A percentile compares a stretch with the other conserved stretches of the same genome.
Conservation (phyloP, 768 basidiomycete species). For the Vararia minispora region DNA sequence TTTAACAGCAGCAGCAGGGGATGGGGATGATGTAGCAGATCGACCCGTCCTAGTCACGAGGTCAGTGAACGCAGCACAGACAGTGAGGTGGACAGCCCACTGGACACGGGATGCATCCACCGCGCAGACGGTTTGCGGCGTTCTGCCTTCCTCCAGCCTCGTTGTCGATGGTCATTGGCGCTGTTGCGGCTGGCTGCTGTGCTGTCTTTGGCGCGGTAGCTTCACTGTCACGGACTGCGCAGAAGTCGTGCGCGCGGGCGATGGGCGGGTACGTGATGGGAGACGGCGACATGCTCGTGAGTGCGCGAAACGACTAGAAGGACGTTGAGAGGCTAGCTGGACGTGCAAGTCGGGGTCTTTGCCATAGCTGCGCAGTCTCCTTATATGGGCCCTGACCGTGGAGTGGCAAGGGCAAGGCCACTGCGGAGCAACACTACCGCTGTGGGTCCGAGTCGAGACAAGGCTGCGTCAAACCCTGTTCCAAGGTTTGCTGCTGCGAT, state of each 20-base stretch:
- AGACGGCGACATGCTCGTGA: conserved; percentile 4
- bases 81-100: neutral
- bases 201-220: conserved; percentile 2
- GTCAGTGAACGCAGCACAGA: neutral
- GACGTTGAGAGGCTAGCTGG: too few relatives aligned
- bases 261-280: conserved; percentile 8
- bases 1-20: conserved; percentile 7
- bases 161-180: conserved; percentile 1
- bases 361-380: too few relatives aligned
- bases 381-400: too few relatives aligned
- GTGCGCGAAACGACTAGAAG: too few relatives aligned
- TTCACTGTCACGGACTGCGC: conserved; percentile 1
- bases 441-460: too few relatives aligned
- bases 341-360: too few relatives aligned
- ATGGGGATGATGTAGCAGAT: conserved; percentile 11
- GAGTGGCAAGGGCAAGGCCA: too few relatives aligned
- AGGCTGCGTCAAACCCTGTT: too few relatives aligned
- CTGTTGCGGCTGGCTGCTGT: conserved; percentile 2
- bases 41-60: conserved; percentile 6
- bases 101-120: conserved; percentile 11
- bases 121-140: conserved; percentile 8
- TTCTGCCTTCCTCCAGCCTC: neutral
- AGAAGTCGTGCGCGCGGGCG: neutral
- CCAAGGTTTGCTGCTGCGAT: too few relatives aligned
- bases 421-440: too few relatives aligned